Conservation (phyloP, 2,329 filamentous ascomycete genomes). For the Aspergillus fijiensis region DNA sequence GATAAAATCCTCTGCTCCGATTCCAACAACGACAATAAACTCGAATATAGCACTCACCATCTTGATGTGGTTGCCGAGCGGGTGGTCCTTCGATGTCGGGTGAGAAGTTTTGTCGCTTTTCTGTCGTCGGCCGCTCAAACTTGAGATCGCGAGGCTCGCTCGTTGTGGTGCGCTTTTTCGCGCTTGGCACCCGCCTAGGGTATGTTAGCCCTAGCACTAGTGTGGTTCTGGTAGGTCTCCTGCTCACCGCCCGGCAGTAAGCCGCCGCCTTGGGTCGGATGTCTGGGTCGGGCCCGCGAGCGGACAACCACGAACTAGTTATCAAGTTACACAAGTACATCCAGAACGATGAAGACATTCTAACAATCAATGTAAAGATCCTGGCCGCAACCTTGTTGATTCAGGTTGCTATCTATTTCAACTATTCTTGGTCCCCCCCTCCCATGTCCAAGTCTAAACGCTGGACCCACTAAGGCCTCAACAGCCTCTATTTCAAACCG, state of each 20-base stretch:
- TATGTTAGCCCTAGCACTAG: conserved; percentile 47
- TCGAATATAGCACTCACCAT: conserved; percentile 42
- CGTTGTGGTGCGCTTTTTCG: conserved; percentile 43
- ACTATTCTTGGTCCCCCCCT: no score
- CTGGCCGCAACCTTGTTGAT: no score
- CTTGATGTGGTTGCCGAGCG: conserved; percentile 46
- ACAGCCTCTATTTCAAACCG: conserved; percentile 47
- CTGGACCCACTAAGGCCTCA: background rate
- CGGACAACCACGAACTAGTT: conserved; percentile 24
- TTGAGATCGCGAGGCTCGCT: conserved; percentile 31
- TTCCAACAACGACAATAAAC: conserved; percentile 11
- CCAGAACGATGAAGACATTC: background rate
- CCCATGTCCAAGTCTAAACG: no score
- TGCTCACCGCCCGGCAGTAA: conserved; percentile 23
- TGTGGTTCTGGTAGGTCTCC: conserved; percentile 15
- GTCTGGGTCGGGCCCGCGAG: background rate
- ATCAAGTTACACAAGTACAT: background rate
- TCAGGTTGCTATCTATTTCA: no score
- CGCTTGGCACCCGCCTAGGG: conserved; percentile 38
- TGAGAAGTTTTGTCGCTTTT: conserved; percentile 41
- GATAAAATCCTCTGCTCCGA: conserved; percentile 5
- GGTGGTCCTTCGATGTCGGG: conserved; percentile 43
- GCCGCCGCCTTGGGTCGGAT: background rate
- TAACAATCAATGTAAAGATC: background rate
- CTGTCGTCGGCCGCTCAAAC: conserved; percentile 35